Base-by-base conservation (phyloP, 2,329 filamentous ascomycete species). In the Tolypocladium capitatum region DNA sequence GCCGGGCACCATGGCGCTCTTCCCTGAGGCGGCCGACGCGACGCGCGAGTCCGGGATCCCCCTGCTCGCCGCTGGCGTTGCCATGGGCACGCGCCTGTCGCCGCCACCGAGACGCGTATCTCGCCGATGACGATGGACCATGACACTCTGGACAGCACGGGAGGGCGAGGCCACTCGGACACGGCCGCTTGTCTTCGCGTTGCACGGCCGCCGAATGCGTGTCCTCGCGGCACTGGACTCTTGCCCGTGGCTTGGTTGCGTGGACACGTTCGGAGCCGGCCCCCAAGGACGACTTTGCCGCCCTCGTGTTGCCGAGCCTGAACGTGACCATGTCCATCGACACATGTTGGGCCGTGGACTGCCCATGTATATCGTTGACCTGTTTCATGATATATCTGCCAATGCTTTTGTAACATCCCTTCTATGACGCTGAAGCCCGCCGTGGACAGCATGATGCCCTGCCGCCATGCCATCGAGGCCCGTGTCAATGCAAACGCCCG, bases 51-150 rank as follows among this genome's bases (percentile, higher is more conserved):
- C 54, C 5, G 58, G 56, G 0, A 70, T 75, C 2, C 62, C 70
- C 0, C 51, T 78, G 0, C 49, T 79, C 14, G 75, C 74, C 2
- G 73, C 74, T 0, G 75, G 76, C 0, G 69, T 73, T 0, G 76
- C 70, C 0, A 70, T 86, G 67, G 83, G 83, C 0, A 85, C 82
- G 1, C 69, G 80, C 8, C 80, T 83, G 48, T 85, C 0, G 78
- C 78, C 0, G 55, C 65, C 0, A 55, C 49, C 0, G 68, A 72
- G 52, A 59, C 68, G 1, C 62, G 66, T 7, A 64, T 71, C 46
- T 53, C n/a, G 8, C 24, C 9, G 14, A 28, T 18, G 34, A 21
- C 8, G 27, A 7, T 27, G 27, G 27, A 27, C 27, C 5, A 7
- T 27, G 8, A 27, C 27, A 27, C 4, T 2, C 4, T 27, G 27